Percentiles rank a stretch among this genome's conserved stretches.
phyloP scores from a whole-genome alignment of 2,329 filamentous ascomycete genomes.

The Aspergillus transmontanensis region DNA sequence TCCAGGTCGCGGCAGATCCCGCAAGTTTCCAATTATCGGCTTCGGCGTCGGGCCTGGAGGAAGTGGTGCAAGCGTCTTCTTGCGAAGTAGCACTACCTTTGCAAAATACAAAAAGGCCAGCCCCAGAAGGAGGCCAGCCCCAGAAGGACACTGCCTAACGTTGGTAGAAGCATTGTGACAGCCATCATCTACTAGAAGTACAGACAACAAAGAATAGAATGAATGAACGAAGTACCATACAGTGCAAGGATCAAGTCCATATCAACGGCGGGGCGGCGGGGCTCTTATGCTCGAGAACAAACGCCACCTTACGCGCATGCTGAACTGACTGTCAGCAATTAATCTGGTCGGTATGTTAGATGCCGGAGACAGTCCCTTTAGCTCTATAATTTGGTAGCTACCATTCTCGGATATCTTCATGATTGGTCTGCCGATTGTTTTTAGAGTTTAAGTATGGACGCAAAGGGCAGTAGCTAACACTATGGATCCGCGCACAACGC shows the following conservation, averaged over 20 bases:
- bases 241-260: neutral
- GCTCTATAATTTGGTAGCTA: too few species aligned
- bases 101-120: neutral
- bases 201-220: neutral
- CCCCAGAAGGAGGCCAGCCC: slow-evolving; percentile 1
- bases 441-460: neutral
- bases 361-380: neutral
- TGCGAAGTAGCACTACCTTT: neutral
- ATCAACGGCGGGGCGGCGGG: neutral
- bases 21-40: slow-evolving; percentile 6
- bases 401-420: neutral
- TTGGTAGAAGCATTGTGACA: slow-evolving; percentile 3
- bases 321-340: neutral
- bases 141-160: neutral
- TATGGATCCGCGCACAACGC: too few species aligned
- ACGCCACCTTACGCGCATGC: too few species aligned
- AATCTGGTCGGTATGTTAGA: neutral
- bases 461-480: too few species aligned
- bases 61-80: neutral
- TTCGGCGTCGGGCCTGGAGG: slow-evolving; percentile 9
- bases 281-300: neutral
- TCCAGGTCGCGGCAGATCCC: slow-evolving; percentile 7
- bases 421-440: neutral
- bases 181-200: neutral
- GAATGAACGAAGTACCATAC: neutral